A percentile compares a stretch with the other conserved stretches of the same genome.
Evolutionary conservation across 1,284 basidiomycete species (phyloP).

Genomic region (Cerioporus squamosus): DNA sequence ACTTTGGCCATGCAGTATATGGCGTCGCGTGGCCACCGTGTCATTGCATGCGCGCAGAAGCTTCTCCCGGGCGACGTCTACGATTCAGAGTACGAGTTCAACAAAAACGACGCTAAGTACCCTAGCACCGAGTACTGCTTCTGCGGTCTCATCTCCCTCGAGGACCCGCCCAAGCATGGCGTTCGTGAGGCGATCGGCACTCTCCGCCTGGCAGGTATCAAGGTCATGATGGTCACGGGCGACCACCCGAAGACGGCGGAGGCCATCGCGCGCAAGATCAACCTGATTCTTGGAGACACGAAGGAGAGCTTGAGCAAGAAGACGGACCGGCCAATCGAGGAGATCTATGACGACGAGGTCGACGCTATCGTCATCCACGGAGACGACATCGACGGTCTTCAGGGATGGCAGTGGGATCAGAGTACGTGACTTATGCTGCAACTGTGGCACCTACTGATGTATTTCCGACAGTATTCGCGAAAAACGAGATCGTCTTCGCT

Average conservation of each 20-base stretch:
- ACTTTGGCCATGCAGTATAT: slow-evolving; percentile 52
- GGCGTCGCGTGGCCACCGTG: slow-evolving; percentile 72
- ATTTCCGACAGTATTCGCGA: slow-evolving; percentile 53
- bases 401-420: slow-evolving; percentile 74
- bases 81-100: slow-evolving; percentile 52
- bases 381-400: slow-evolving; percentile 62
- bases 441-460: not conserved
- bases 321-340: slow-evolving; percentile 56
- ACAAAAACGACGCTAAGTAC: slow-evolving; percentile 57
- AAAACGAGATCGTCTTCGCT: slow-evolving; percentile 73
- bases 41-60: slow-evolving; percentile 68
- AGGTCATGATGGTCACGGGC: slow-evolving; percentile 76
- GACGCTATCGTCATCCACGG: slow-evolving; percentile 68
- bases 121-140: slow-evolving; percentile 62
- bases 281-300: slow-evolving; percentile 65
- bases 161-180: slow-evolving; percentile 73
- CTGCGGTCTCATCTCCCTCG: slow-evolving; percentile 65
- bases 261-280: slow-evolving; percentile 73
- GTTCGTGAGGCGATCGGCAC: slow-evolving; percentile 73
- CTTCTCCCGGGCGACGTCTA: slow-evolving; percentile 55
- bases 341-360: slow-evolving; percentile 71
- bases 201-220: slow-evolving; percentile 68
- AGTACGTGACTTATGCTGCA: slow-evolving; percentile 39
- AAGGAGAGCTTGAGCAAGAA: slow-evolving; percentile 59
- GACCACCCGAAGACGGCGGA: slow-evolving; percentile 74